Evolutionary conservation across 1,284 basidiomycete genomes (phyloP), one percentile per base, ranked within the genome.

Genomic region (Pyrrhoderma noxium): DNA sequence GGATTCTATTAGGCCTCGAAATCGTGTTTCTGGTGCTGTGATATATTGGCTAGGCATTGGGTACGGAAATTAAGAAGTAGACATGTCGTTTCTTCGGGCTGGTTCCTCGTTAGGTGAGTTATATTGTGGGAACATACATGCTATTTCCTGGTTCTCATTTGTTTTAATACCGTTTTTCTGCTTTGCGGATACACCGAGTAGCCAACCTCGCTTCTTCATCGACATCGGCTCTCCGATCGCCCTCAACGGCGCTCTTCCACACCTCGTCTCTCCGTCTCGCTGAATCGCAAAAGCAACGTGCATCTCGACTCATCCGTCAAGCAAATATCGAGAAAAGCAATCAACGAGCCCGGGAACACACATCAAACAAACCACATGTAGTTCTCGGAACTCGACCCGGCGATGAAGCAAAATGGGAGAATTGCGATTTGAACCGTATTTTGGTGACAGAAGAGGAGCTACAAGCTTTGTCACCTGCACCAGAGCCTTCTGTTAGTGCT

Each of bases 371-470:
- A 23, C 82, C 89, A 11, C 83, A 86, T 59, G 77, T 85, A 47
- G 75, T 93, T 5, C 77, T 91, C 1, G 90, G 90, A 3, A 78
- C 76, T 19, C 73, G 78, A 38, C 71, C 76, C 3, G 75, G 75
- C 49, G 76, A 85, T 54, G 77, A 82, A 50, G 61, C 67, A 53
- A 81, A 79, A 62, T 91, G 87, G 85, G 60, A 66, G 21, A 68
- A 71, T 25, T 80, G 78, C 61, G 75, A 82, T 66, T 77, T 90
- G 46, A 77, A 79, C 22, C 72, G 73, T 56, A 68, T 79, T 54
- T 67, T 88, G 56, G 70, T 91, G 45, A 70, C 77, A 46, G 68
- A 76, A 48, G 69, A 78, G 16, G 70, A 73, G 31, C 69, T 89
- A 38, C 61, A 63, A 49, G 62, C 61, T 0, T 61, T 54, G 27